Percentiles rank a stretch among this genome's conserved stretches.
Conservation (phyloP, 2,329 filamentous ascomycete genomes). For the Botrytis deweyae region DNA sequence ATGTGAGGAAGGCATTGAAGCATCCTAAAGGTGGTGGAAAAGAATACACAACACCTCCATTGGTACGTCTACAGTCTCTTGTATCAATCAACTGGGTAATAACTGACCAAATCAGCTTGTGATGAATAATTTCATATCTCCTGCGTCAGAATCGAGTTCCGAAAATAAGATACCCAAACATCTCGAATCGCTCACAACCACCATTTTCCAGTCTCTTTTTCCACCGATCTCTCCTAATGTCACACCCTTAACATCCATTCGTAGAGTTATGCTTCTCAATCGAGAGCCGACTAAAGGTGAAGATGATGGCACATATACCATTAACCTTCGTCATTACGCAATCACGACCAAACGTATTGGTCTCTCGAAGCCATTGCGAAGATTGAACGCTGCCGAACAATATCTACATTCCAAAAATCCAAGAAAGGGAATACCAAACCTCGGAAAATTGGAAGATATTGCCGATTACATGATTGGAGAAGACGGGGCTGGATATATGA, state of each 20-base stretch:
- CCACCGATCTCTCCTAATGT: conserved; percentile 91
- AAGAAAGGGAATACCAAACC: conserved; percentile 75
- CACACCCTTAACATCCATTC: conserved; percentile 88
- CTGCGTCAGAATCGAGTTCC: conserved; percentile 53
- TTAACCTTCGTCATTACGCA: conserved; percentile 91
- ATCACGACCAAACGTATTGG: conserved; percentile 88
- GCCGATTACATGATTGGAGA: conserved; percentile 92
- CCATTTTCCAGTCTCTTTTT: conserved; percentile 94
- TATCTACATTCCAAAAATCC: conserved; percentile 53
- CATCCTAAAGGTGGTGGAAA: conserved; percentile 80
- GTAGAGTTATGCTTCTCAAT: conserved; percentile 85
- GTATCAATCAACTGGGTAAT: neutral
- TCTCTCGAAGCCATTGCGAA: conserved; percentile 77
- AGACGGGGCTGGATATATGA: conserved; percentile 77
- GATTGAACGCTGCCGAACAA: conserved; percentile 83
- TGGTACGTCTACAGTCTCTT: conserved; percentile 51
- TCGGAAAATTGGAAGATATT: conserved; percentile 88
- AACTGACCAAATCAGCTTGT: conserved; percentile 59
- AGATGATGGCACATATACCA: conserved; percentile 67
- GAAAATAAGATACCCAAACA: conserved; percentile 81
- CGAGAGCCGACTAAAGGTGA: conserved; percentile 59
- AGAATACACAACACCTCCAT: conserved; percentile 79
- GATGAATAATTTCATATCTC: conserved; percentile 93
- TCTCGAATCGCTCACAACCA: conserved; percentile 88
- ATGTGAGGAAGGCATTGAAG: conserved; percentile 80